Evolutionary conservation across 768 basidiomycete species (phyloP).

Genomic region (Xerocomellus amylosporus): DNA sequence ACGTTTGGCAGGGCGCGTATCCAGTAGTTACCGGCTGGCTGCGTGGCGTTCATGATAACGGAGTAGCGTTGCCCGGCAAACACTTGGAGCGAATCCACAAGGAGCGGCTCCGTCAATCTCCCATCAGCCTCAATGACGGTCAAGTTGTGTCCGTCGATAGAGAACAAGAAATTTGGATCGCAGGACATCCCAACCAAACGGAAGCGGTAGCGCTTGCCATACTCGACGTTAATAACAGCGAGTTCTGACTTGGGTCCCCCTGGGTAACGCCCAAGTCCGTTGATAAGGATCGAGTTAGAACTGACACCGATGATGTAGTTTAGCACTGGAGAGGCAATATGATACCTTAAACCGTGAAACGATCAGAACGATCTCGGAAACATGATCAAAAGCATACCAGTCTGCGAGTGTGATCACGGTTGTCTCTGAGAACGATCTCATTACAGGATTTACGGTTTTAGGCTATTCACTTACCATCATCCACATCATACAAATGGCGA

Average conservation of each 20-base stretch:
- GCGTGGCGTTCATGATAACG: conserved; percentile 42
- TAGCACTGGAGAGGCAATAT: conserved; percentile 15
- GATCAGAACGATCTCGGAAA: background rate
- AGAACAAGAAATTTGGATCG: conserved; percentile 42
- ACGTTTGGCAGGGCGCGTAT: conserved; percentile 39
- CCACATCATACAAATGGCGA: conserved; percentile 39
- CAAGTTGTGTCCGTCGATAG: conserved; percentile 46
- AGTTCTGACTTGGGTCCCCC: conserved; percentile 38
- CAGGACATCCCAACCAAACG: conserved; percentile 47
- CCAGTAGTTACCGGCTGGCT: conserved; percentile 53
- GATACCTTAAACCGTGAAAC: conserved; percentile 17
- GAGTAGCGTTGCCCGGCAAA: conserved; percentile 42
- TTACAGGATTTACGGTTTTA: background rate
- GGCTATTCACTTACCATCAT: conserved; percentile 35
- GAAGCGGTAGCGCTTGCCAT: conserved; percentile 44
- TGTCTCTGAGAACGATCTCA: conserved; percentile 13
- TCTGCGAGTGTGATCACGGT: conserved; percentile 28
- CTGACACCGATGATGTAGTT: conserved; percentile 15
- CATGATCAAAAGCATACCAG: conserved; percentile 14
- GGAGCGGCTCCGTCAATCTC: conserved; percentile 38
- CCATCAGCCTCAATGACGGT: conserved; percentile 45
- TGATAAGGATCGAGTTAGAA: conserved; percentile 29
- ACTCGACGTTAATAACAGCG: conserved; percentile 38
- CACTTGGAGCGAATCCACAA: conserved; percentile 39
- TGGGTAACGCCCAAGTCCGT: conserved; percentile 30